Percentiles rank a stretch among this genome's conserved stretches.
Evolutionary conservation across 768 basidiomycete species (phyloP).

Genomic region (Cystobasidium ongulense): DNA sequence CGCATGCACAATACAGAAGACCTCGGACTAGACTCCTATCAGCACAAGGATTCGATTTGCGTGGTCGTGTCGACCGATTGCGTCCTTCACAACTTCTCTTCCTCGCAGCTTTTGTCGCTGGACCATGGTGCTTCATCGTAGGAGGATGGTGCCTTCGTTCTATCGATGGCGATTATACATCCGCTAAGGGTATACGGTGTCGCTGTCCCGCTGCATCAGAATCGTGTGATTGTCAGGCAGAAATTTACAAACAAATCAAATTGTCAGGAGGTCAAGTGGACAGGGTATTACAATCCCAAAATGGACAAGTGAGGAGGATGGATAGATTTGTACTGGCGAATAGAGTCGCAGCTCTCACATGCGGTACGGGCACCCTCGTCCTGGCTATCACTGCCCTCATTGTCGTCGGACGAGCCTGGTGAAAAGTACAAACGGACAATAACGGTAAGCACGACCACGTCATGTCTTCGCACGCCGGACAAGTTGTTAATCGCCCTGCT

Average conservation of each 20-base stretch:
- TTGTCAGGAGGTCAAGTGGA: slow-evolving; percentile 10
- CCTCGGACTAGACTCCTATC: not conserved
- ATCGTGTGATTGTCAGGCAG: slow-evolving; percentile 20
- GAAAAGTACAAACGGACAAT: not conserved
- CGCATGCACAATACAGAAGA: not conserved
- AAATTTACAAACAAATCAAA: slow-evolving; percentile 23
- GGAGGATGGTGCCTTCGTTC: slow-evolving; percentile 21
- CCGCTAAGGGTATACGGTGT: slow-evolving; percentile 5
- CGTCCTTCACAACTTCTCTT: slow-evolving; percentile 27
- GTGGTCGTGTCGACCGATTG: slow-evolving; percentile 8
- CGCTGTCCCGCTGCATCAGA: slow-evolving; percentile 1
- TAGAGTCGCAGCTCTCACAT: slow-evolving; percentile 12
- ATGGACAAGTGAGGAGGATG: not conserved
- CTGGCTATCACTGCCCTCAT: slow-evolving; percentile 22
- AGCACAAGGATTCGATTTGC: not conserved
- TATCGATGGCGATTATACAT: slow-evolving; percentile 5
- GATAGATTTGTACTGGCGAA: slow-evolving; percentile 24
- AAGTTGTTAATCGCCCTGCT: too few relatives aligned
- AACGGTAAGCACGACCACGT: too few relatives aligned
- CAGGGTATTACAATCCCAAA: not conserved
- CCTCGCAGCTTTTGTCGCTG: slow-evolving; percentile 19
- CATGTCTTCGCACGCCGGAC: too few relatives aligned
- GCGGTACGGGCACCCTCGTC: slow-evolving; percentile 6
- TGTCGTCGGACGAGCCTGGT: slow-evolving; percentile 19
- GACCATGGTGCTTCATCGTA: slow-evolving; percentile 25